Evolutionary conservation across 2,329 filamentous ascomycete genomes (phyloP), one percentile per base, ranked within the genome.

Genomic region (Parasarocladium wereldwijsianum): DNA sequence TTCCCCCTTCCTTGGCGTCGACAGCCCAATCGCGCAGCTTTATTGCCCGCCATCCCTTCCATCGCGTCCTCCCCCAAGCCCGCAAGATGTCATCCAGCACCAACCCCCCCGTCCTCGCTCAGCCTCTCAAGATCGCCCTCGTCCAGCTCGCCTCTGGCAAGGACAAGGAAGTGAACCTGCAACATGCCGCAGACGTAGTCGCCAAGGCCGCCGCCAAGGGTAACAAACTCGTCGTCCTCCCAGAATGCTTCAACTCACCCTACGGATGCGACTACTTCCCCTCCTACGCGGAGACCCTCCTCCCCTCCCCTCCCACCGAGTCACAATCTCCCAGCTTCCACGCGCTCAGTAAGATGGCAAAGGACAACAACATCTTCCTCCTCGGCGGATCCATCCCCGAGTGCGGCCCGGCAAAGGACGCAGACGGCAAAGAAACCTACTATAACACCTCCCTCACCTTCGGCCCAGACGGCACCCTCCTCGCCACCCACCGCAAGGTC

Each of bases 181-280:
- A 66, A 14, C 77, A 77, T 50, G 87, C 90, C 9, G 77, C 81
- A 34, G 64, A 66, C 24, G 86, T 90, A 50, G 85, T 96, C 34
- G 68, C 84, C 38, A 76, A 84, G 51, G 87, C 90, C 5, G 77
- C 84, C 15, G 54, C 61, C 16, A 60, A 60, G 4, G 87, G 87
- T 41, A 84, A 87, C 36, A 74, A 80, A 34, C 74, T 98, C 35
- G 76, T 96, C 40, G 84, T 96, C 19, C 70, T 98, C 12, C 90
- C 90, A 20, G 90, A 98, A 61, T 98, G 90, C 66, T 98, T 98
- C 73, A 98, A 98, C 63, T 92, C 82, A 24, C 90, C 90, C 7
- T 98, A 98, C 56, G 90, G 90, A 41, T 85, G 76, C 40, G 54
- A 84, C 47, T 86, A 77, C 64, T 98, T 98, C 58, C 78, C 86